These are phyloP conservation scores for Trametes gibbosa DNA, from an alignment of 768 basidiomycete genomes.

Conservation along the genomic window DNA sequence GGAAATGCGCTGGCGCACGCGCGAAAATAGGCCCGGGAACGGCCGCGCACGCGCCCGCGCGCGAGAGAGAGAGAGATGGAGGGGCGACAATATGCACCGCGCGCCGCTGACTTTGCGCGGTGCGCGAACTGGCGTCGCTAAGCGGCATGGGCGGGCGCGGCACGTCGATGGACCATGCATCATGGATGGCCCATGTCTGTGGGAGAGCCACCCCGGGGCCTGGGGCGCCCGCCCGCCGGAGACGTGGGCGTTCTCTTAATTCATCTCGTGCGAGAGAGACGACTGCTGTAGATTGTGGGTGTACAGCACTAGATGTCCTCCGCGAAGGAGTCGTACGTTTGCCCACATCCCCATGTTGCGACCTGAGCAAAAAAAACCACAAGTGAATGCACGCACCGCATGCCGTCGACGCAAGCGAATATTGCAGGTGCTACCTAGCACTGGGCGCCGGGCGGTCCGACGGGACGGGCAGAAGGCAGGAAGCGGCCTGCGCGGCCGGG, in stretches of 20 bases:
- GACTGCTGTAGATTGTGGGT: too few species aligned
- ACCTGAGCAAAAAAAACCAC: too few species aligned
- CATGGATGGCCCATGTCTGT: too few species aligned
- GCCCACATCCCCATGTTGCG: too few species aligned
- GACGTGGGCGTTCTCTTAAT: too few species aligned
- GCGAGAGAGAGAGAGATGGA: neutral
- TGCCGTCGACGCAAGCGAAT: neutral
- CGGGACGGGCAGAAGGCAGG: slow-evolving; percentile 9
- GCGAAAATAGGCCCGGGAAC: neutral
- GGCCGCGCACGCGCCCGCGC: neutral
- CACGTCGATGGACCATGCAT: neutral
- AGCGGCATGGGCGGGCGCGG: neutral
- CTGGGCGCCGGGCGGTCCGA: slow-evolving; percentile 15
- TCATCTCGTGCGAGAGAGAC: too few species aligned
- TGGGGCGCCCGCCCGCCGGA: neutral
- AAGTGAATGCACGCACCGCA: neutral
- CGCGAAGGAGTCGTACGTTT: too few species aligned
- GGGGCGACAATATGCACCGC: neutral
- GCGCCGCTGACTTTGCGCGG: slow-evolving; percentile 9
- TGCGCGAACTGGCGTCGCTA: slow-evolving; percentile 1
- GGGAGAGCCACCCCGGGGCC: too few species aligned
- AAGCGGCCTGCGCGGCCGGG: slow-evolving; percentile 6
- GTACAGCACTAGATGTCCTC: too few species aligned
- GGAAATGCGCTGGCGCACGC: neutral
- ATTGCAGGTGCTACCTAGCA: neutral